phyloP scores from a whole-genome alignment of 768 basidiomycete species.

The Mycena floridula region DNA sequence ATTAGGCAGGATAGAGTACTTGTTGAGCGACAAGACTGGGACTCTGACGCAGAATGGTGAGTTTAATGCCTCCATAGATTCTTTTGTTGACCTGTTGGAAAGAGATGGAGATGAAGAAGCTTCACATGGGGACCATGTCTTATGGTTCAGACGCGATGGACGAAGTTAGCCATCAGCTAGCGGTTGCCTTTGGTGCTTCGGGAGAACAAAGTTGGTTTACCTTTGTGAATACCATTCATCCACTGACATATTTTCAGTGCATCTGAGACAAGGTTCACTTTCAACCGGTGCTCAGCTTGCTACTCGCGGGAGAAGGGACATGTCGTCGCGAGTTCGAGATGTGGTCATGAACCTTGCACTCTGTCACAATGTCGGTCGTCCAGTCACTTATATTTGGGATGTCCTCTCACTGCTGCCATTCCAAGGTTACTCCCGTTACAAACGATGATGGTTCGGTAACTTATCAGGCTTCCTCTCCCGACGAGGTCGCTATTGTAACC shows the following conservation, averaged over 20 bases:
- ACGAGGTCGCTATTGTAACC: conserved; percentile 97
- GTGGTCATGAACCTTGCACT: conserved; percentile 89
- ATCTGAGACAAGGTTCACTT: conserved; percentile 48
- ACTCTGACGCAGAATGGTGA: conserved; percentile 95
- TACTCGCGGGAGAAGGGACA: conserved; percentile 82
- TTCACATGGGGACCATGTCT: conserved; percentile 98
- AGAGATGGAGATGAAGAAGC: conserved; percentile 99
- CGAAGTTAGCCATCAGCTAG: conserved; percentile 91
- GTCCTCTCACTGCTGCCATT: conserved; percentile 1
- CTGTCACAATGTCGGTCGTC: conserved; percentile 81
- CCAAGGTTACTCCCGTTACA: conserved; percentile 87
- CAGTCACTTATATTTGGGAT: neutral
- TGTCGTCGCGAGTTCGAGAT: conserved; percentile 90
- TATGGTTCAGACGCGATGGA: conserved; percentile 99
- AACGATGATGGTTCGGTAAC: conserved; percentile 95
- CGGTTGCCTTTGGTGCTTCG: conserved; percentile 70
- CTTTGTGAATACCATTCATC: neutral
- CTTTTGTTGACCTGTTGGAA: conserved; percentile 1
- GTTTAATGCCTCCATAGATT: conserved; percentile 11
- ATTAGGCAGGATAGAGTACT: conserved; percentile 89
- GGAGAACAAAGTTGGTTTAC: conserved; percentile 43
- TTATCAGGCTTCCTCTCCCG: conserved; percentile 97
- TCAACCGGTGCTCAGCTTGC: conserved; percentile 80
- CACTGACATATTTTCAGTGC: conserved; percentile 17
- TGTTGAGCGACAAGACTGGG: conserved; percentile 96